Conservation (phyloP, 192 early-diverging fungal genomes). For the Entomortierella lignicola region DNA sequence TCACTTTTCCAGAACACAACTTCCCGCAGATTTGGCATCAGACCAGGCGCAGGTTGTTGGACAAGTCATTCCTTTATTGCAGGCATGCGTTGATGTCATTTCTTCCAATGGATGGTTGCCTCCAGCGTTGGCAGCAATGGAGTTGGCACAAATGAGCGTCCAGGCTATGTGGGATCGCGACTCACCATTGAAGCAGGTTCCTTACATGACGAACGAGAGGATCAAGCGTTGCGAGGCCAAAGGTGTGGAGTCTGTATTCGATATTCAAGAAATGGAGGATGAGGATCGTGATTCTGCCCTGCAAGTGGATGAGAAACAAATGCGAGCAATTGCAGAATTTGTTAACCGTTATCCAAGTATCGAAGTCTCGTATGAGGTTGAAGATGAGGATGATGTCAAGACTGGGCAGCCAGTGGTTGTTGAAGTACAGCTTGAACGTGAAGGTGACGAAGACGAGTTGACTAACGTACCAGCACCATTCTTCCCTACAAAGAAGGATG, state of each 20-base stretch:
- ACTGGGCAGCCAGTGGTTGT: slow-evolving; percentile 76
- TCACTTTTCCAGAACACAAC: slow-evolving; percentile 89
- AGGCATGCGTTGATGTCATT: slow-evolving; percentile 95
- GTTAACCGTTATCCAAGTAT: slow-evolving; percentile 95
- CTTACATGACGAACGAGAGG: slow-evolving; percentile 79
- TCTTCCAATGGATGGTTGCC: slow-evolving; percentile 91
- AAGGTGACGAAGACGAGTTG: slow-evolving; percentile 79
- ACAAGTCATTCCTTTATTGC: slow-evolving; percentile 85
- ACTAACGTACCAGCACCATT: slow-evolving; percentile 92
- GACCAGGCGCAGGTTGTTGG: slow-evolving; percentile 79
- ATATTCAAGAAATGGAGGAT: slow-evolving; percentile 95
- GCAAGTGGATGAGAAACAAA: slow-evolving; percentile 68
- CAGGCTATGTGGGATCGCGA: slow-evolving; percentile 97
- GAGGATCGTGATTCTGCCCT: slow-evolving; percentile 77
- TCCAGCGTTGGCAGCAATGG: slow-evolving; percentile 94
- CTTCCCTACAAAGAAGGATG: slow-evolving; percentile 90
- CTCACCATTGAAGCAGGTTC: slow-evolving; percentile 92
- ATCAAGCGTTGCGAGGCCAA: slow-evolving; percentile 76
- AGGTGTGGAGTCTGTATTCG: slow-evolving; percentile 90
- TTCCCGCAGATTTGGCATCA: slow-evolving; percentile 93
- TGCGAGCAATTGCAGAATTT: slow-evolving; percentile 85
- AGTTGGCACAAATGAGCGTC: slow-evolving; percentile 96
- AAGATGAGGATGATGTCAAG: slow-evolving; percentile 68
- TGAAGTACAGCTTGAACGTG: slow-evolving; percentile 82
- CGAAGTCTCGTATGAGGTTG: slow-evolving; percentile 81